Base-by-base conservation (phyloP, 345 rosid species). In the Tarenaya hassleriana region DNA sequence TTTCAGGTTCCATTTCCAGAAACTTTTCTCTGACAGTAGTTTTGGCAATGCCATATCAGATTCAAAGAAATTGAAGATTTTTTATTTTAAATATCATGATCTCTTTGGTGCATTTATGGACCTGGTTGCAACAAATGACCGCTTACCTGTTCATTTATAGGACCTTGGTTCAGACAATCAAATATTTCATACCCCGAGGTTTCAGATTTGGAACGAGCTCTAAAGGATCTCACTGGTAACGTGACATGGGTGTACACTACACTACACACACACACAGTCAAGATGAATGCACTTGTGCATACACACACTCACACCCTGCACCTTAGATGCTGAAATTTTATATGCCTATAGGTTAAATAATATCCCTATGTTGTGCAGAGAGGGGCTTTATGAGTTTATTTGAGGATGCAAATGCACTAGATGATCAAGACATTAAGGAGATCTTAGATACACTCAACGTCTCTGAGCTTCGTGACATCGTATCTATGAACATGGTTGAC, bases 141-240 rank as follows among this genome's bases (percentile, higher is more conserved):
- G 20, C 11, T 34, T 29, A 12, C 58, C 2, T 52, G 7, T 52
- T 63, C 5, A 3, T 31, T 50, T 67, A n/a, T n/a, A 87, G 96
- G 95, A 50, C 95, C 92, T 43, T 91, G 98, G 96, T 87, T 91
- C 47, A 83, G 83, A 64, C 34, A 82, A 64, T 78, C 89, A 34
- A 78, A 61, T 61, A 75, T 87, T 67, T 68, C 73, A 7, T 91
- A 87, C 58, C 71, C 73, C 39, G 96, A 91, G 76, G 64, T 87
- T 47, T 61, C 65, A 31, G 68, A 84, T 77, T 57, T 68, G 63
- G 55, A 61, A 59, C 74, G 71, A 62, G 89, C 92, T 41, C 35
- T 75, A 56, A 70, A 69, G 27, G 82, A 69, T 40, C 84, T 91
- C 35, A 71, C 73, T 60, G 95, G 96, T 91, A n/a, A n/a, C n/a